Percentiles rank a stretch among this genome's conserved stretches.
Evolutionary conservation across 345 rosid species (phyloP).

Genomic region (Syzygium oleosum): DNA sequence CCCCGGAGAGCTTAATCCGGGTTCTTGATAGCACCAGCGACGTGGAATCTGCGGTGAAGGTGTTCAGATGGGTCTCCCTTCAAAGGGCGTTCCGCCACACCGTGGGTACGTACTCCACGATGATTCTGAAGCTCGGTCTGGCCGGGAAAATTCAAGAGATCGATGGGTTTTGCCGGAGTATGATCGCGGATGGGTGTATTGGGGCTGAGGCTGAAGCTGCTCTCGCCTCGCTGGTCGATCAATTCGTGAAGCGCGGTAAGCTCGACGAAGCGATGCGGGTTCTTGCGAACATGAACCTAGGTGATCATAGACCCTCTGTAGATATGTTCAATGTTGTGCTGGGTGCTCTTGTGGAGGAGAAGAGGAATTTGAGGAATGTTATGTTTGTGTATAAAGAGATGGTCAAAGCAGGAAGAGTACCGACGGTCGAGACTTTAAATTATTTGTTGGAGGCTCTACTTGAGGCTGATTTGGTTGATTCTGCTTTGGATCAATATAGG

Average conservation of each 20-base stretch:
- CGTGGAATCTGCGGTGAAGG: slow-evolving; percentile 26
- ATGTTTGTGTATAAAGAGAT: slow-evolving; percentile 55
- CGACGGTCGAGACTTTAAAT: slow-evolving; percentile 39
- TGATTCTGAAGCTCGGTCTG: slow-evolving; percentile 42
- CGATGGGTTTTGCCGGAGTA: slow-evolving; percentile 26
- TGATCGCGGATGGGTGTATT: slow-evolving; percentile 21
- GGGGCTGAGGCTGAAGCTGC: slow-evolving; percentile 11
- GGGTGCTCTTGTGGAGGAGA: slow-evolving; percentile 29
- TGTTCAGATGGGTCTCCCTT: slow-evolving; percentile 45
- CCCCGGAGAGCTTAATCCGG: slow-evolving; percentile 27
- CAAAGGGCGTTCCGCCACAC: slow-evolving; percentile 37
- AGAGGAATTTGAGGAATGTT: slow-evolving; percentile 23
- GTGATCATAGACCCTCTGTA: slow-evolving; percentile 23
- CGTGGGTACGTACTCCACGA: slow-evolving; percentile 29
- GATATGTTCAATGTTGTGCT: slow-evolving; percentile 27
- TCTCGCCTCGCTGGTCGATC: slow-evolving; percentile 24
- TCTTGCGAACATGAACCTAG: slow-evolving; percentile 23
- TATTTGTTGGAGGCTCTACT: slow-evolving; percentile 35
- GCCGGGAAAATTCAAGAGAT: slow-evolving; percentile 34
- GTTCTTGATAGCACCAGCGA: slow-evolving; percentile 31
- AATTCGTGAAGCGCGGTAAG: slow-evolving; percentile 22
- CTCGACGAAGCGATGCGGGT: slow-evolving; percentile 28
- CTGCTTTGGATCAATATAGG: slow-evolving; percentile 40
- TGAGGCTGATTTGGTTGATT: slow-evolving; percentile 21
- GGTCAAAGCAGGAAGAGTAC: slow-evolving; percentile 42